Conservation (phyloP, 2,329 filamentous ascomycete genomes). For the Aphanocladium album region DNA sequence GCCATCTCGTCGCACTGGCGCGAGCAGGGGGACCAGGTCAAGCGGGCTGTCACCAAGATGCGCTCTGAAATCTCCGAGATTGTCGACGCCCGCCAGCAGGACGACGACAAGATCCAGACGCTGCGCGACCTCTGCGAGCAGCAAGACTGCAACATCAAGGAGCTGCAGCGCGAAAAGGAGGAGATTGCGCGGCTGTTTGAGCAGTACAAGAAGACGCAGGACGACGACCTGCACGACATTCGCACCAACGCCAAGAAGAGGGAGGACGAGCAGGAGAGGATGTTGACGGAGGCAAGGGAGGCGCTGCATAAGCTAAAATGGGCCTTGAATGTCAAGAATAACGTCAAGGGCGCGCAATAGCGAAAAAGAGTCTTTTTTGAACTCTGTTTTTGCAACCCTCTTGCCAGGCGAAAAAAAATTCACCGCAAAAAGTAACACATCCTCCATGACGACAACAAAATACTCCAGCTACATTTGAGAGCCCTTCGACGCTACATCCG, state of each 20-base stretch:
- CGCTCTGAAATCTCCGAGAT: conserved; percentile 50
- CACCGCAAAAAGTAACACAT: not conserved
- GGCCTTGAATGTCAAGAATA: conserved; percentile 64
- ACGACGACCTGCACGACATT: conserved; percentile 55
- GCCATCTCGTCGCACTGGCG: conserved; percentile 62
- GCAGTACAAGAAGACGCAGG: conserved; percentile 59
- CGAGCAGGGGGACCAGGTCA: conserved; percentile 59
- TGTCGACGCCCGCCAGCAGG: conserved; percentile 49
- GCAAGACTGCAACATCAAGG: conserved; percentile 62
- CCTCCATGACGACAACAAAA: not conserved
- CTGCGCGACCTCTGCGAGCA: conserved; percentile 68
- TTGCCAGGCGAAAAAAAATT: not conserved
- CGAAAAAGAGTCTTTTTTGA: too few relatives aligned
- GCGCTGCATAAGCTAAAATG: conserved; percentile 66
- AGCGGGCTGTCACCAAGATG: conserved; percentile 45
- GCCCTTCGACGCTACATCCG: not conserved
- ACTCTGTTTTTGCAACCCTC: not conserved
- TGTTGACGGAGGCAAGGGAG: conserved; percentile 54
- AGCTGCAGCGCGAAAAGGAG: conserved; percentile 56
- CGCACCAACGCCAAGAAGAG: conserved; percentile 51
- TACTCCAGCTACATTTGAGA: not conserved
- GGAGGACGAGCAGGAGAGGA: conserved; percentile 56
- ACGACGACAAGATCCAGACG: conserved; percentile 59
- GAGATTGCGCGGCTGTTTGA: conserved; percentile 57
- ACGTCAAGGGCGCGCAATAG: conserved; percentile 51